Evolutionary conservation across 1,284 basidiomycete species (phyloP), one percentile per base, ranked within the genome.

Genomic region (Cerrena zonata): DNA sequence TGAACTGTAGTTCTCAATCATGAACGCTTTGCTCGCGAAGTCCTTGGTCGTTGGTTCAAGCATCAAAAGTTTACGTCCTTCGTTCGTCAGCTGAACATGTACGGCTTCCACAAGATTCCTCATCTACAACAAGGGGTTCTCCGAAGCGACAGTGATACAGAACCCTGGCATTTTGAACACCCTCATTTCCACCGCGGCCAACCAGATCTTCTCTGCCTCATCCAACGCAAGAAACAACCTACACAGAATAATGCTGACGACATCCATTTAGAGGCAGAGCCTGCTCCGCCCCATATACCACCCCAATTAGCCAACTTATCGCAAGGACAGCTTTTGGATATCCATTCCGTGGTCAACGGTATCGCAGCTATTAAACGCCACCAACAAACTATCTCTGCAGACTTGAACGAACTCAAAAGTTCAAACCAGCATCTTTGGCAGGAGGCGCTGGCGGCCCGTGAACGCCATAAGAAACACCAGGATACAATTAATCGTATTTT

Each of bases 401-500:
- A 98, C 57, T 73, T 99, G 48, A 89, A 89, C 57, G 89, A 92
- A 36, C 74, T 99, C 22, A 94, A 95, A 68, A 77, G 79, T 48
- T 89, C 87, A 10, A 97, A 98, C 64, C 85, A 94, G 60, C 75
- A 87, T 37, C 70, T 99, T 3, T 99, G 95, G 94, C 85, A 93
- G 62, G 94, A 99, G 62, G 87, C 92, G 0, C 72, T 94, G 57
- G 77, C 85, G 36, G 83, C 90, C 0, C 71, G 83, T n/a, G 82
- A 88, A 58, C 79, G 86, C 52, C 86, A 94, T 62, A 85, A 91
- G 62, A 91, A 91, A 61, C 93, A 96, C 59, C 89, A 96, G 62
- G 94, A 98, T 66, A 97, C 93, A n/a, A 94, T 98, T 64, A 94
- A 96, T 64, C 78, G 91, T 52, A 97, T 99, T 56, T 77, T 99